These are phyloP conservation scores for Colletotrichum chlorophyti DNA, from an alignment of 2,329 filamentous ascomycete genomes.

Conservation along the genomic window DNA sequence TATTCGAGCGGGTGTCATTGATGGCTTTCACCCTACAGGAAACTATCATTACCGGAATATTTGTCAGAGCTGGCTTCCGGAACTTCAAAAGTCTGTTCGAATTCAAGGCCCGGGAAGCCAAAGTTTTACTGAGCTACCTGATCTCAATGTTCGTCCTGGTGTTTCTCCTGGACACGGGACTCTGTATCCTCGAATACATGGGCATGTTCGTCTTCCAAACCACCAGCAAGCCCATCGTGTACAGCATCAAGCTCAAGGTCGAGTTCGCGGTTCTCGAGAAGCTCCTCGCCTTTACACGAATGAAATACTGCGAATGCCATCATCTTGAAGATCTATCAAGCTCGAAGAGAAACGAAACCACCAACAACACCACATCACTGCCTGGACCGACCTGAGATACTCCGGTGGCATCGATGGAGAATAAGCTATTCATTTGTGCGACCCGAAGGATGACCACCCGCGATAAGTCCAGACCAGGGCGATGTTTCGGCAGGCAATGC, in stretches of 20 bases:
- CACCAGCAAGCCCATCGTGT: slow-evolving; percentile 23
- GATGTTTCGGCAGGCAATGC: background rate
- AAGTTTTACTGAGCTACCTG: slow-evolving; percentile 44
- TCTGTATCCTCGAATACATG: slow-evolving; percentile 46
- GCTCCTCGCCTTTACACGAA: slow-evolving; percentile 28
- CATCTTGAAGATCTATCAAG: background rate
- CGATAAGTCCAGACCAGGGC: background rate
- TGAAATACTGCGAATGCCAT: slow-evolving; percentile 11
- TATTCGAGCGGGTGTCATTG: slow-evolving; percentile 62
- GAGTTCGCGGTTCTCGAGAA: slow-evolving; percentile 57
- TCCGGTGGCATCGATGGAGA: background rate
- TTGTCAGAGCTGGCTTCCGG: slow-evolving; percentile 45
- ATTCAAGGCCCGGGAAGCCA: slow-evolving; percentile 14
- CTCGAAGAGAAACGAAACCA: background rate
- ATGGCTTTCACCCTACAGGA: slow-evolving; percentile 63
- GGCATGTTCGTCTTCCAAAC: slow-evolving; percentile 38
- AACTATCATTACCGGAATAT: slow-evolving; percentile 52
- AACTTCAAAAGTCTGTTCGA: slow-evolving; percentile 22
- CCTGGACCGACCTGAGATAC: no score
- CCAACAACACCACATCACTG: background rate
- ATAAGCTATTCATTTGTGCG: no score
- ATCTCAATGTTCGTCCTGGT: slow-evolving; percentile 47
- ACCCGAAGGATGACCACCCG: background rate
- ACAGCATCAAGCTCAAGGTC: slow-evolving; percentile 40
- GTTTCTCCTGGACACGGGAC: slow-evolving; percentile 44